These are phyloP conservation scores for Pogostemon cablin DNA, from an alignment of 257 asterid species.

Conservation along the genomic window DNA sequence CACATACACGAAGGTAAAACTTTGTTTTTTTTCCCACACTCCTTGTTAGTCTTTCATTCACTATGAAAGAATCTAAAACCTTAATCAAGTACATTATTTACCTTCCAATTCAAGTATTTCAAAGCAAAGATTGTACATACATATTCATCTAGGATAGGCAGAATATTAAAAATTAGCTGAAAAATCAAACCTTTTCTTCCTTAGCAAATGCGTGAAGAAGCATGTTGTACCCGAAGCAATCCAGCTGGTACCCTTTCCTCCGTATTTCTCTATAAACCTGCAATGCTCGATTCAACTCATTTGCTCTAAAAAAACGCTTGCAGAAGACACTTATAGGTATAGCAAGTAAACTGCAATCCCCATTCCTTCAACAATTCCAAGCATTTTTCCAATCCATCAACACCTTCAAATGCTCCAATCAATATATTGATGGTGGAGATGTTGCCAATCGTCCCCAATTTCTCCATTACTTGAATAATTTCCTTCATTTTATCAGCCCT, in stretches of 20 bases:
- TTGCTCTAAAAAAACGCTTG: slow-evolving; percentile 77
- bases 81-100: neutral
- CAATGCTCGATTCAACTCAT: slow-evolving; percentile 50
- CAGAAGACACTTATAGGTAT: slow-evolving; percentile 86
- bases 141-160: neutral
- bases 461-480: slow-evolving; percentile 40
- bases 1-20: neutral
- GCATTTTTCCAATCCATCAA: slow-evolving; percentile 65
- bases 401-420: slow-evolving; percentile 61
- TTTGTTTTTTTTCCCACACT: no score
- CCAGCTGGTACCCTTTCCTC: slow-evolving; percentile 71
- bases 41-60: neutral
- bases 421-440: slow-evolving; percentile 84
- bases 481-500: slow-evolving; percentile 51
- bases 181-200: slow-evolving; percentile 65
- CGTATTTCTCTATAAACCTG: slow-evolving; percentile 57
- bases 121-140: neutral
- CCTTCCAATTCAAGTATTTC: neutral
- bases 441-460: slow-evolving; percentile 53
- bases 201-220: slow-evolving; percentile 84
- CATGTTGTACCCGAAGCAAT: slow-evolving; percentile 79
- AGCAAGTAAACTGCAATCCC: slow-evolving; percentile 70
- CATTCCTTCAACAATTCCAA: slow-evolving; percentile 75
- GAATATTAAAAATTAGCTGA: neutral
- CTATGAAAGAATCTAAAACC: neutral